phyloP scores from a whole-genome alignment of 176 grass and related monocot genomes.

The Chloris gayana region DNA sequence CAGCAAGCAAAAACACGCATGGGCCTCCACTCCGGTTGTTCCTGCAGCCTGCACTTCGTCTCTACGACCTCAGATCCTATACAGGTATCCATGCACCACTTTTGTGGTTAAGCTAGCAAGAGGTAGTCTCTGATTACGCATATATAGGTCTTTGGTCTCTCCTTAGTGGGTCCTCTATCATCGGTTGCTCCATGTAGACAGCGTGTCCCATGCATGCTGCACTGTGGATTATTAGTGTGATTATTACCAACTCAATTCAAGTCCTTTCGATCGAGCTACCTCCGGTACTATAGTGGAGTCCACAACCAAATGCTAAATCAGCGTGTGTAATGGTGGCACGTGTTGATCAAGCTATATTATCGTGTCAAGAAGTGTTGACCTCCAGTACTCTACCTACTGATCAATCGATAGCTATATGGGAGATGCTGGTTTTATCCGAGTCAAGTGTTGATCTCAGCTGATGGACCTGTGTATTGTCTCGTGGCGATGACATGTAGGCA shows the following conservation, averaged over 20 bases:
- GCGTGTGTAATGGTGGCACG: not conserved
- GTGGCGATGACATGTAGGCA: not conserved
- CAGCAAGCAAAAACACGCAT: slow-evolving; percentile 26
- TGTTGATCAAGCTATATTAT: no score
- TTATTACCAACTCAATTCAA: slow-evolving; percentile 32
- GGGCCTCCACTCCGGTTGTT: slow-evolving; percentile 42
- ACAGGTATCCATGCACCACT: slow-evolving; percentile 30
- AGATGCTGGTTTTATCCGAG: not conserved
- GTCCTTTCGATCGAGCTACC: slow-evolving; percentile 23
- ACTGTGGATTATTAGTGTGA: slow-evolving; percentile 20
- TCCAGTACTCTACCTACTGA: not conserved
- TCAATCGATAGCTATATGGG: not conserved
- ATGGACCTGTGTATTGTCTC: not conserved
- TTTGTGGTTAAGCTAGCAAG: slow-evolving; percentile 44
- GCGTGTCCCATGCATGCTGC: slow-evolving; percentile 23
- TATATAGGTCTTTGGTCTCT: slow-evolving; percentile 39
- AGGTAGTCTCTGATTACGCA: slow-evolving; percentile 24
- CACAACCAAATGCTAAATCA: not conserved
- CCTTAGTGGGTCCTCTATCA: slow-evolving; percentile 29
- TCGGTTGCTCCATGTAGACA: slow-evolving; percentile 2
- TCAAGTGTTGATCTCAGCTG: not conserved
- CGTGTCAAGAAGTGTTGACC: no score
- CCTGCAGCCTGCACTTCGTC: slow-evolving; percentile 25
- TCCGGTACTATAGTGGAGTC: not conserved
- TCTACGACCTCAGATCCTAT: slow-evolving; percentile 40